These are phyloP conservation scores for Lactarius psammicola DNA, from an alignment of 768 basidiomycete genomes.

Conservation along the genomic window DNA sequence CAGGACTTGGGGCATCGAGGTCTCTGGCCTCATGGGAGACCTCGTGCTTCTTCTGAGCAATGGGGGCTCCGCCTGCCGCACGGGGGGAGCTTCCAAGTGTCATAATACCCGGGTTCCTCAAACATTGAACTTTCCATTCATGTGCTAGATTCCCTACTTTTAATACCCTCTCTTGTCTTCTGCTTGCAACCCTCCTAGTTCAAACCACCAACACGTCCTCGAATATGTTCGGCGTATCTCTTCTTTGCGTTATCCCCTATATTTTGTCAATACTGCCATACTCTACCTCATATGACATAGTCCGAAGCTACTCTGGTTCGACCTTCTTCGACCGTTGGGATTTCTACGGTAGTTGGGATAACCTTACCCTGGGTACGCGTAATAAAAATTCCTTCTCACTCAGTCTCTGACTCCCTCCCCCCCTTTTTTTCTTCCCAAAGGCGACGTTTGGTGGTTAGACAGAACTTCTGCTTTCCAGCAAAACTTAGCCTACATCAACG, in stretches of 20 bases:
- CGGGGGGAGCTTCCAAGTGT: background rate
- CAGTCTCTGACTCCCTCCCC: background rate
- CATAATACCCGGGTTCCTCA: background rate
- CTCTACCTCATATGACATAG: constrained; percentile 35
- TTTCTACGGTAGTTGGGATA: constrained; percentile 43
- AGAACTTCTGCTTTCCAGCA: constrained; percentile 45
- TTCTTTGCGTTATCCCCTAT: constrained; percentile 11
- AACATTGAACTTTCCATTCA: background rate
- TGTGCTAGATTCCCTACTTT: background rate
- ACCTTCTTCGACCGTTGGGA: constrained; percentile 48
- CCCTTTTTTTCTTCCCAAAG: constrained; percentile 38
- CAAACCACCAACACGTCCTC: background rate
- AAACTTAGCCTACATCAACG: constrained; percentile 58
- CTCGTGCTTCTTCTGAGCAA: background rate
- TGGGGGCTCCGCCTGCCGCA: background rate
- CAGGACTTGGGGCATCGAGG: too few species aligned
- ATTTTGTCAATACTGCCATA: constrained; percentile 11
- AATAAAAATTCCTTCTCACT: background rate
- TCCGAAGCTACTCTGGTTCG: constrained; percentile 40
- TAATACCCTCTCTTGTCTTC: background rate
- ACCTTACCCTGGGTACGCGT: constrained; percentile 40
- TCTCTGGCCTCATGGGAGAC: background rate
- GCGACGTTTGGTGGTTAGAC: constrained; percentile 62
- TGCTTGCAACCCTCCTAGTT: too few species aligned
- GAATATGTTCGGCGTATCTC: background rate